Evolutionary conservation across 1,284 basidiomycete genomes (phyloP).

Genomic region (Golubevia pallescens): DNA sequence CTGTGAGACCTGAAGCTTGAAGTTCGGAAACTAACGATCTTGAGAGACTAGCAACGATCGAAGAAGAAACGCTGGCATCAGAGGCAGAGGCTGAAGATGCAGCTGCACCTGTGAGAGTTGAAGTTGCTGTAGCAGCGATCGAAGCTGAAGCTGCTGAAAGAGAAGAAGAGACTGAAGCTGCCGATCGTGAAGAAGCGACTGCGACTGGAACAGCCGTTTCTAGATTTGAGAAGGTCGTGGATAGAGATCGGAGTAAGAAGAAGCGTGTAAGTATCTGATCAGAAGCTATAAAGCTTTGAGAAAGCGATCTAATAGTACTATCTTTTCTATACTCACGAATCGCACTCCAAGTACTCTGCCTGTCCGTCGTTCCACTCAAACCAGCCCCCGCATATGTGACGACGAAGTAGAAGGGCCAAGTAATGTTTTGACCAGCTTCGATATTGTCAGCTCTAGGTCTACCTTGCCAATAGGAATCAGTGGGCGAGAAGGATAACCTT

Average conservation of each 20-base stretch:
- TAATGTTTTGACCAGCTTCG: slow-evolving; percentile 36
- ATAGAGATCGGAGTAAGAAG: not conserved
- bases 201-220: slow-evolving; percentile 16
- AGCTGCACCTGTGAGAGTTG: slow-evolving; percentile 14
- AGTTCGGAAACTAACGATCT: slow-evolving; percentile 32
- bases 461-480: slow-evolving; percentile 43
- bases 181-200: slow-evolving; percentile 10
- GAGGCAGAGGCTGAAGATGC: slow-evolving; percentile 30
- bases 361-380: slow-evolving; percentile 26
- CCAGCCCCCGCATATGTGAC: slow-evolving; percentile 27
- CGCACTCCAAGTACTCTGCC: slow-evolving; percentile 37
- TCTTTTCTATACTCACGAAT: slow-evolving; percentile 13
- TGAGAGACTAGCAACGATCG: slow-evolving; percentile 16
- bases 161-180: slow-evolving; percentile 21
- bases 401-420: slow-evolving; percentile 58
- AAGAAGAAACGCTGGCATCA: too few relatives aligned
- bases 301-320: not conserved
- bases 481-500: slow-evolving; percentile 38
- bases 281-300: slow-evolving; percentile 24
- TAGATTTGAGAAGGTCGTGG: slow-evolving; percentile 14
- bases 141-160: slow-evolving; percentile 16
- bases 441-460: slow-evolving; percentile 32
- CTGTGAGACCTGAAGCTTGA: slow-evolving; percentile 29
- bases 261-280: not conserved
- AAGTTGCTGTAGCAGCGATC: slow-evolving; percentile 11